phyloP scores from a whole-genome alignment of 495 filamentous ascomycete genomes.

The Penicillium chermesinum region DNA sequence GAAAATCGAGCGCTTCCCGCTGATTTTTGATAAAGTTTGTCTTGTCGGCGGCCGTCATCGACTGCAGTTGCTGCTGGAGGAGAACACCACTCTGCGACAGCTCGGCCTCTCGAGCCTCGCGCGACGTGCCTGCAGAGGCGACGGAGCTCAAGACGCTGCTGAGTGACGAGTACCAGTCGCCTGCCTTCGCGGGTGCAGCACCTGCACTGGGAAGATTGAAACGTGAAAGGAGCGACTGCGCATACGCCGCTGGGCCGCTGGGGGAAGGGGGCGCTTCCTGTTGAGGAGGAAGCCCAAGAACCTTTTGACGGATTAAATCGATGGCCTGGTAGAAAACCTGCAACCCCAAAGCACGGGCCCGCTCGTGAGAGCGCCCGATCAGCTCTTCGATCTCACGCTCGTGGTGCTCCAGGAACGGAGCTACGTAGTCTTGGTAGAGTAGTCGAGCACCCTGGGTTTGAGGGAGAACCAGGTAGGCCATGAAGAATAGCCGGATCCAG shows the following conservation, averaged over 20 bases:
- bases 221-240: constrained; percentile 73
- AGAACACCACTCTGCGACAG: constrained; percentile 56
- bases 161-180: constrained; percentile 63
- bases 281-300: constrained; percentile 63
- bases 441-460: constrained; percentile 86
- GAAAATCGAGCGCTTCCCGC: constrained; percentile 62
- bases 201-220: constrained; percentile 68
- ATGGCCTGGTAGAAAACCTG: constrained; percentile 75
- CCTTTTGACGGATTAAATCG: constrained; percentile 66
- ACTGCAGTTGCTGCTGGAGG: constrained; percentile 60
- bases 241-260: constrained; percentile 53
- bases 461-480: constrained; percentile 95
- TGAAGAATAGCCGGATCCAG: constrained; percentile 80
- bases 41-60: constrained; percentile 54
- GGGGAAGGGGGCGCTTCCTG: constrained; percentile 47
- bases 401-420: constrained; percentile 83
- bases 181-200: constrained; percentile 16
- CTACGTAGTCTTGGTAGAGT: constrained; percentile 77
- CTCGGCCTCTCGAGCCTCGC: constrained; percentile 48
- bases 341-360: constrained; percentile 70
- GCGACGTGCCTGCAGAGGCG: constrained; percentile 35
- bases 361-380: constrained; percentile 77
- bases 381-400: constrained; percentile 86
- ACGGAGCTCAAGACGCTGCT: constrained; percentile 59
- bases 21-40: constrained; percentile 66